Evolutionary conservation across 306 rosid genomes (phyloP), one percentile per base, ranked within the genome.

Genomic region (Ziziphus jujuba): DNA sequence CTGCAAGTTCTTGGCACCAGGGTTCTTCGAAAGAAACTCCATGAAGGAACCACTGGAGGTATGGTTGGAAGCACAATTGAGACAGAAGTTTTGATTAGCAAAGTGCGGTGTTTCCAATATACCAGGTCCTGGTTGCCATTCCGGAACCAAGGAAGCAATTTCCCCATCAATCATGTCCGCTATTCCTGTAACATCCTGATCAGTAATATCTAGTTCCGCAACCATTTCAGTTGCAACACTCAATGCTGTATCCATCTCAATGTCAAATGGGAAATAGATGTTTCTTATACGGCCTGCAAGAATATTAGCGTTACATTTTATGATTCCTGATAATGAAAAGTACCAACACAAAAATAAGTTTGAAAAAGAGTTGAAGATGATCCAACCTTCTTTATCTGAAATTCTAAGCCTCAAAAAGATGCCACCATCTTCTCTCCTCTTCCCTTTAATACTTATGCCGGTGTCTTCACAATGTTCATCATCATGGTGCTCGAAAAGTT

Each of bases 141-240:
- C 85, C 6, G 98, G 98, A 33, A 92, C 95, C 78, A 92, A 70
- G 20, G 86, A 81, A 65, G 89, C 80, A 50, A 92, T 87, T 81
- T 89, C 96, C 61, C 96, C 95, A 65, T 92, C 96, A 20, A 92
- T 92, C 98, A 87, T 92, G 73, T 84, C 89, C n/a, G 96, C 98
- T 84, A 91, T 91, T 54, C 87, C 69, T 52, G 81, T 87, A 53
- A 81, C 97, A 67, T 89, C 92, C 59, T 86, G 98, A 74, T 92
- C 98, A 0, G 85, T 92, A 45, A 92, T 89, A 78, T 89, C 93
- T 1, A 92, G 87, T 56, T 92, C 98, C 15, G 96, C 98, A 53
- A 89, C 86, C 98, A 92, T 92, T 81, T 92, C 98, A 6, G 96
- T 76, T 25, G 98, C 95, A 40, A 92, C 98, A 3, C 90, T 87